Evolutionary conservation across 345 rosid species (phyloP), one percentile per base, ranked within the genome.

Genomic region (Syzygium aqueum): DNA sequence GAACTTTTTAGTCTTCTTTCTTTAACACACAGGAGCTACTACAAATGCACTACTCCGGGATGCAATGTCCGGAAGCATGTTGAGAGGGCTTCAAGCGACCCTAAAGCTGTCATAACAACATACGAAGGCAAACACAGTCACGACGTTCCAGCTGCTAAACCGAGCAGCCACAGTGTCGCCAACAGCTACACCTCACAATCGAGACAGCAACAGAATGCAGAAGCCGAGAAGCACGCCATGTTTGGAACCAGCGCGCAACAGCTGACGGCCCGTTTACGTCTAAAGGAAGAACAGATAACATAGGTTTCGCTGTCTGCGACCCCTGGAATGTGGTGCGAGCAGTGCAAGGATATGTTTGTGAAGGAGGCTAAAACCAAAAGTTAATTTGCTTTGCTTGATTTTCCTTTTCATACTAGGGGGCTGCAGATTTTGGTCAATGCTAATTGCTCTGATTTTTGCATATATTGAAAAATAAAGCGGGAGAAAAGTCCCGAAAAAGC

Each of bases 101-200:
- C 97, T 3, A 96, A 95, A 92, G 98, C 98, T 28, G 98, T 97
- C 67, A 93, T 97, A 89, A 97, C 99, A 53, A 94, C 99, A 37
- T 97, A 97, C 2, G 98, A 96, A 90, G 99, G 99, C 54, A 96
- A 96, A 86, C 98, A 97, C 91, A 95, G 93, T 90, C 99, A 97
- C 23, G 95, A 96, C 27, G 93, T 94, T 53, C 99, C 98, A 21
- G 93, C 94, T 22, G 94, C 92, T 65, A 92, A 89, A 89, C 88
- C 85, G 27, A 93, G 94, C 63, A 93, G 94, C 90, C 97, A 93
- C 89, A 90, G 91, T 7, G 88, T 93, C 2, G 91, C 92, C 86
- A 93, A 91, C 86, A 84, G 83, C 52, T 88, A 83, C 53, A 88
- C 92, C 50, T 89, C 90, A 33, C 93, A 87, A 51, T 89, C 86